Evolutionary conservation across 2,329 filamentous ascomycete species (phyloP).

Genomic region (Epichloe elymi): DNA sequence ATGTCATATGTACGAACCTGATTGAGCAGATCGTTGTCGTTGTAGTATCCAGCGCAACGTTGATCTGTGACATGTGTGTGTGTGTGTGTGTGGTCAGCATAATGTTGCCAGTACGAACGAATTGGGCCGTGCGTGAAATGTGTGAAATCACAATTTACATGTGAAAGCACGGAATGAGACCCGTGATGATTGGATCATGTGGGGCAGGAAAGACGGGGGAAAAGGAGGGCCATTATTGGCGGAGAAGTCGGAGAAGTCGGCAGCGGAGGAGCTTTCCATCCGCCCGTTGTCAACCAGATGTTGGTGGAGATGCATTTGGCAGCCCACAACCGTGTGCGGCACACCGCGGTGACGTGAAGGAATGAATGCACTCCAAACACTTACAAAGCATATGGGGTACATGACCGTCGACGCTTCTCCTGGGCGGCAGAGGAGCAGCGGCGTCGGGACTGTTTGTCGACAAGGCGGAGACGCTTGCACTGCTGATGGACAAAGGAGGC

Average conservation of each 20-base stretch:
- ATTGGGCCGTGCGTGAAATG: too few relatives aligned
- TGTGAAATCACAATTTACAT: background rate
- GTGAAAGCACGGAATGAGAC: background rate
- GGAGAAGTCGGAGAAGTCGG: background rate
- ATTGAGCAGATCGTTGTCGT: constrained; percentile 18
- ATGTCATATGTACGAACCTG: constrained; percentile 3
- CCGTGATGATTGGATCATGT: background rate
- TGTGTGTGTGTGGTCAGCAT: background rate
- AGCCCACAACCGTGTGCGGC: too few relatives aligned
- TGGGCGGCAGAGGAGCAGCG: background rate
- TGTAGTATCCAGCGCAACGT: constrained; percentile 21
- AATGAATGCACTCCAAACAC: constrained; percentile 13
- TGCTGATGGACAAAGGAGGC: constrained; percentile 8
- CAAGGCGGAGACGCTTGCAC: constrained; percentile 18
- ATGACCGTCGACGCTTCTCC: constrained; percentile 25
- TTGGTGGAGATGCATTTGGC: too few relatives aligned
- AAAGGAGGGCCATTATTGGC: background rate
- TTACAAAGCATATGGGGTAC: constrained; percentile 36
- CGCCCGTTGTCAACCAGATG: background rate
- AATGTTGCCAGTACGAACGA: background rate
- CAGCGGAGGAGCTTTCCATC: background rate
- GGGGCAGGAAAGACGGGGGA: background rate
- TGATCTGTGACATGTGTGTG: constrained; percentile 17
- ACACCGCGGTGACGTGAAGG: too few relatives aligned
- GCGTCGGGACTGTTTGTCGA: constrained; percentile 11